These are phyloP conservation scores for Cupressus sempervirens DNA, from an alignment of 75 land plant species.

Conservation along the genomic window DNA sequence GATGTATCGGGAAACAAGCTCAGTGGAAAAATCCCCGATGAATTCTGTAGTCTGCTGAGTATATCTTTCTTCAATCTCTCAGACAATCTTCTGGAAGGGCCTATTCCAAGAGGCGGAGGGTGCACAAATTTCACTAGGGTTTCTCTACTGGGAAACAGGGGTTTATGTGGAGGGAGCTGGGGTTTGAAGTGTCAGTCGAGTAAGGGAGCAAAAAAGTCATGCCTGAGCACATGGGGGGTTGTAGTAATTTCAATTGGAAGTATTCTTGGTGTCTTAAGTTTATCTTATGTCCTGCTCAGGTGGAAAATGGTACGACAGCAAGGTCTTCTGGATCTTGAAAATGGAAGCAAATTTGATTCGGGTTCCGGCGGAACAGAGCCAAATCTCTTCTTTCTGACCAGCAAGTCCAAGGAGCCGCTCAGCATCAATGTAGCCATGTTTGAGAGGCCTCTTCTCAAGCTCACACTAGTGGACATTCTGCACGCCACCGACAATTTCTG, in stretches of 20 bases:
- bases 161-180: constrained; percentile 33
- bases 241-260: constrained; percentile 28
- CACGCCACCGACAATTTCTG: constrained; percentile 67
- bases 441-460: constrained; percentile 46
- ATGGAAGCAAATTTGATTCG: constrained; percentile 27
- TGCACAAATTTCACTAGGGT: constrained; percentile 27
- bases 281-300: constrained; percentile 14
- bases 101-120: constrained; percentile 33
- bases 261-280: constrained; percentile 17
- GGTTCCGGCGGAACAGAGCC: constrained; percentile 15
- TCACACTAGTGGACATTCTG: constrained; percentile 51
- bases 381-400: constrained; percentile 10
- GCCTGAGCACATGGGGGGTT: constrained; percentile 25
- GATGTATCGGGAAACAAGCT: constrained; percentile 43
- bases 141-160: constrained; percentile 29
- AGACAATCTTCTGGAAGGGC: constrained; percentile 40
- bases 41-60: constrained; percentile 26
- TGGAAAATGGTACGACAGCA: constrained; percentile 22
- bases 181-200: constrained; percentile 17
- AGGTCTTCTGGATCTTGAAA: constrained; percentile 6
- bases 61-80: constrained; percentile 30
- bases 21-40: constrained; percentile 36
- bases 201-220: neutral
- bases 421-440: constrained; percentile 56
- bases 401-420: constrained; percentile 34